These are phyloP conservation scores for Raddia guianensis DNA, from an alignment of 176 grass and related monocot genomes.

Conservation along the genomic window DNA sequence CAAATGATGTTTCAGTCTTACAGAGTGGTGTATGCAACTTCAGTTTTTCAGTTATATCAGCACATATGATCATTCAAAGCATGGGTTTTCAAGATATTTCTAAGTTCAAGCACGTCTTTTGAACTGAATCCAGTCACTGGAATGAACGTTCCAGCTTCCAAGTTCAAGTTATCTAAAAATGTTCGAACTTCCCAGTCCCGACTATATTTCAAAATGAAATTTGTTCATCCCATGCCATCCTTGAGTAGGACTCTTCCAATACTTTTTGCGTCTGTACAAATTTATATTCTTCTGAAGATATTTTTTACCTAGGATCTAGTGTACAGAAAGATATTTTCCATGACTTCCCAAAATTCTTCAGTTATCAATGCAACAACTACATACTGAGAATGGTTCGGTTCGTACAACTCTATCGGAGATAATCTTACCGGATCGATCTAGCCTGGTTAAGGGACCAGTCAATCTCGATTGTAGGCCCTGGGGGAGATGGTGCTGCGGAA, in stretches of 20 bases:
- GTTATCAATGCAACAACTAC: not conserved
- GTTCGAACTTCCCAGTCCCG: not conserved
- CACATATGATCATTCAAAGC: not conserved
- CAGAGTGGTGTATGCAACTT: not conserved
- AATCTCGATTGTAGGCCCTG: constrained; percentile 67
- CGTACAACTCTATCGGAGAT: too few species aligned
- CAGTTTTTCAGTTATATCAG: not conserved
- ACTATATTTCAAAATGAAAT: not conserved
- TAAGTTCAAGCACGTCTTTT: not conserved
- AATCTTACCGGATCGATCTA: constrained; percentile 74
- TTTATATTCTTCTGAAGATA: not conserved
- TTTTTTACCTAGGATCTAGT: not conserved
- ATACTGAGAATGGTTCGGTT: too few species aligned
- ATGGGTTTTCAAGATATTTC: not conserved
- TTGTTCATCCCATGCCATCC: not conserved
- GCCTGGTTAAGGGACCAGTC: constrained; percentile 90
- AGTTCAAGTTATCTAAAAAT: not conserved
- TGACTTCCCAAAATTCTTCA: not conserved
- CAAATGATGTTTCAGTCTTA: too few species aligned
- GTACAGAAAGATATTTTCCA: not conserved
- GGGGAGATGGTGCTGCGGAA: constrained; percentile 44
- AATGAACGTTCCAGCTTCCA: not conserved
- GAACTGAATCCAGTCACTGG: not conserved
- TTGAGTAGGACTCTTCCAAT: not conserved
- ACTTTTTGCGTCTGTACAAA: too few species aligned